phyloP scores from a whole-genome alignment of 108 stramenopile genomes.

The Nannochloropsis granulata region DNA sequence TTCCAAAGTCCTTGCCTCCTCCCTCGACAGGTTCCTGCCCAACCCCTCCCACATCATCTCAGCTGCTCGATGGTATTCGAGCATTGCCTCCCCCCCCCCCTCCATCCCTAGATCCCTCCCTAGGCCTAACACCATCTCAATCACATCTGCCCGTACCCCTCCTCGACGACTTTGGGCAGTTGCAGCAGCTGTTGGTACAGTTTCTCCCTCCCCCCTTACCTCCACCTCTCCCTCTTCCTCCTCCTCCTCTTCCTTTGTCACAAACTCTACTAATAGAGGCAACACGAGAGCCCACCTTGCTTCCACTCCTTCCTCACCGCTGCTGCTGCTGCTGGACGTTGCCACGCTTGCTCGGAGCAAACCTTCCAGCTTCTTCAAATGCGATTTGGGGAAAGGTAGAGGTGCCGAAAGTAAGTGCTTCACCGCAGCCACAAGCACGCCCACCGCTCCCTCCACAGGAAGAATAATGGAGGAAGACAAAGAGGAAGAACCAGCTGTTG shows the following conservation, averaged over 20 bases:
- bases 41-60: not conserved
- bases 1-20: not conserved
- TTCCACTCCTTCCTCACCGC: not conserved
- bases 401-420: not conserved
- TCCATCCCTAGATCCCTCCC: not conserved
- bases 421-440: not conserved
- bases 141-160: not conserved
- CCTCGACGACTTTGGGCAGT: not conserved
- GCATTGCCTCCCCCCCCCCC: not conserved
- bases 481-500: not conserved
- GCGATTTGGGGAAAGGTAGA: not conserved
- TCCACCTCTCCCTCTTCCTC: not conserved
- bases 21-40: not conserved
- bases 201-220: not conserved
- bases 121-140: not conserved
- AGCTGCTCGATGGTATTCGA: not conserved
- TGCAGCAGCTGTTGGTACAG: not conserved
- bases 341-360: not conserved
- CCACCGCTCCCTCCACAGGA: not conserved
- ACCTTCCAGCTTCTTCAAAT: not conserved
- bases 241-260: not conserved
- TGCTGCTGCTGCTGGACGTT: not conserved
- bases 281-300: not conserved
- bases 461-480: not conserved
- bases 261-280: not conserved